A percentile compares a stretch with the other conserved stretches of the same genome.
Evolutionary conservation across 768 basidiomycete genomes (phyloP).

Genomic region (Panus rudis): DNA sequence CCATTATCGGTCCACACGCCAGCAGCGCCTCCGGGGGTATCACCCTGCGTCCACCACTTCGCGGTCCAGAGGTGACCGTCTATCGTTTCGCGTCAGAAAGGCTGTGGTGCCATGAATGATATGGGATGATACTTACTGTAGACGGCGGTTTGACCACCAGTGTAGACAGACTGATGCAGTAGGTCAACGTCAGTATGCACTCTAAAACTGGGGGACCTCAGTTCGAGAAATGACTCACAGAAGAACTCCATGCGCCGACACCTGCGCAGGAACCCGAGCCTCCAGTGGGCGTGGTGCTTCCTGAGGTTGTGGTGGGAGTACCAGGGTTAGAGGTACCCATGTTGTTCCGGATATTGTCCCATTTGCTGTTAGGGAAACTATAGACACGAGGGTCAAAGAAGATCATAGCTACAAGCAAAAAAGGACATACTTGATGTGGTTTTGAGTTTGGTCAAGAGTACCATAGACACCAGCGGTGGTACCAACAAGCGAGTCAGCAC

Average conservation of each 20-base stretch:
- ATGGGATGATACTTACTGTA: constrained; percentile 33
- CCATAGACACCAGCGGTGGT: constrained; percentile 42
- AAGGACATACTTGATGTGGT: constrained; percentile 47
- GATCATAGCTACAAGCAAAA: neutral
- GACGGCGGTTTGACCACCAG: constrained; percentile 37
- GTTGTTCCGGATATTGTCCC: constrained; percentile 62
- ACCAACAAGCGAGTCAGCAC: constrained; percentile 50
- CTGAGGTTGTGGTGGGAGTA: constrained; percentile 18
- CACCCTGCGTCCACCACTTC: constrained; percentile 57
- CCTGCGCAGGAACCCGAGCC: constrained; percentile 32
- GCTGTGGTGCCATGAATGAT: neutral
- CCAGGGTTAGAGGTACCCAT: constrained; percentile 34
- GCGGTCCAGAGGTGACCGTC: constrained; percentile 52
- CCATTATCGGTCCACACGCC: constrained; percentile 50
- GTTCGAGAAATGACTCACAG: constrained; percentile 23
- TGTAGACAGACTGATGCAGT: constrained; percentile 32
- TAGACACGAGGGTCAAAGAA: neutral
- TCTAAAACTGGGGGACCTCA: neutral
- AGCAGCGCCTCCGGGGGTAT: constrained; percentile 46
- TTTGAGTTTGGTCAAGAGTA: constrained; percentile 49
- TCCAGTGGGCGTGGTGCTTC: constrained; percentile 4
- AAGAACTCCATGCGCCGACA: constrained; percentile 41
- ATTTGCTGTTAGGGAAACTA: constrained; percentile 63
- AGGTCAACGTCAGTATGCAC: constrained; percentile 1
- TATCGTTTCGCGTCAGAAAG: constrained; percentile 9